A percentile compares a stretch with the other conserved stretches of the same genome.
These are phyloP conservation scores for Boletellus ananiceps DNA, from an alignment of 768 basidiomycete genomes.

Conservation along the genomic window DNA sequence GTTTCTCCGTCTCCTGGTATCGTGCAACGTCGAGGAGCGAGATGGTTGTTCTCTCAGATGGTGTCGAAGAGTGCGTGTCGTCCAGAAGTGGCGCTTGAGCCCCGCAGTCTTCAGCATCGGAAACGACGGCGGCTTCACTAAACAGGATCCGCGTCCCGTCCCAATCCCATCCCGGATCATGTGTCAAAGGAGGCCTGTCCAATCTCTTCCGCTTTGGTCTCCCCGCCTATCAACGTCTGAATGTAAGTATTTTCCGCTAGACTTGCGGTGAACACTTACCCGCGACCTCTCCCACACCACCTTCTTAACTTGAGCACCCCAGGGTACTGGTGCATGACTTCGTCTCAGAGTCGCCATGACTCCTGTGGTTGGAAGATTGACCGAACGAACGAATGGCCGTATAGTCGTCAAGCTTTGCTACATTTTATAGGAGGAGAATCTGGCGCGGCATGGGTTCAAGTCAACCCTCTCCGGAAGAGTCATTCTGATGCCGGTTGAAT, in stretches of 20 bases:
- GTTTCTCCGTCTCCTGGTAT: not conserved
- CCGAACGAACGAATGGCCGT: not conserved
- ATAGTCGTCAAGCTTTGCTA: not conserved
- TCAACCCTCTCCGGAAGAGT: slow-evolving; percentile 4
- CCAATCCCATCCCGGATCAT: slow-evolving; percentile 25
- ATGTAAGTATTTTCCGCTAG: not conserved
- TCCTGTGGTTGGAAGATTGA: not conserved
- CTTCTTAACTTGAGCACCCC: slow-evolving; percentile 4
- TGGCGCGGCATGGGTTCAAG: not conserved
- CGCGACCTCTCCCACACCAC: slow-evolving; percentile 10
- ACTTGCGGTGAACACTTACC: slow-evolving; percentile 2
- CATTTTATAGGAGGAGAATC: slow-evolving; percentile 13
- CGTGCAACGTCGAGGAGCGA: slow-evolving; percentile 6
- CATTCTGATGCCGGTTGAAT: slow-evolving; percentile 8
- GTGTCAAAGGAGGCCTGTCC: slow-evolving; percentile 9
- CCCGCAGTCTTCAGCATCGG: not conserved
- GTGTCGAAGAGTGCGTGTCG: not conserved
- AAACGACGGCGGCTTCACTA: not conserved
- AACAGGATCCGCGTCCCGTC: slow-evolving; percentile 15
- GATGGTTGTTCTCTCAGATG: not conserved
- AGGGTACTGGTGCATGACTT: slow-evolving; percentile 6
- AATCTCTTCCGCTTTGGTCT: slow-evolving; percentile 11
- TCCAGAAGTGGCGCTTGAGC: not conserved
- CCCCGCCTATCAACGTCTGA: slow-evolving; percentile 4
- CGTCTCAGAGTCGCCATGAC: slow-evolving; percentile 21